These are phyloP conservation scores for Saccharomycopsis capsularis DNA, from an alignment of 805 yeast species.

Conservation along the genomic window DNA sequence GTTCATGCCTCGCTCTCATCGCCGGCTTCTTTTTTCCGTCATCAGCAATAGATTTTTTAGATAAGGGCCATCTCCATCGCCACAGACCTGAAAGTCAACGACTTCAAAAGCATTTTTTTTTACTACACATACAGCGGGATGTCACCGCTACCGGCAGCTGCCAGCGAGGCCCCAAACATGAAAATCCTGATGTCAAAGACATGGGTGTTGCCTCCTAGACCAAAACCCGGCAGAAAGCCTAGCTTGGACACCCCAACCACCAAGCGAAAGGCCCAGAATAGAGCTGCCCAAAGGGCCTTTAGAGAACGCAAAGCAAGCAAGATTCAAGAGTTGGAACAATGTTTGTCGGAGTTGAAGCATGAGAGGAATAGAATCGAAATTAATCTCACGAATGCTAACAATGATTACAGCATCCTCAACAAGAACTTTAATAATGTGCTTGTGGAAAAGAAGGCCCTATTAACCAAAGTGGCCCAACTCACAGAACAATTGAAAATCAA, in stretches of 20 bases:
- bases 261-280: slow-evolving; percentile 81
- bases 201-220: slow-evolving; percentile 83
- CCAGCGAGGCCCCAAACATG: not conserved
- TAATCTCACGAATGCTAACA: slow-evolving; percentile 22
- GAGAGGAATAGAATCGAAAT: slow-evolving; percentile 53
- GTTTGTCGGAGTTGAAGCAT: slow-evolving; percentile 57
- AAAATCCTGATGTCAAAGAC: slow-evolving; percentile 57
- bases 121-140: no score
- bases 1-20: no score
- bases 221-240: slow-evolving; percentile 64
- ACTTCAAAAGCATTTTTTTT: no score
- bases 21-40: no score
- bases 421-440: slow-evolving; percentile 16
- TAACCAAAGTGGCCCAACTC: not conserved
- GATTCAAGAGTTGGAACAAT: slow-evolving; percentile 69
- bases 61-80: no score
- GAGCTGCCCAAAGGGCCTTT: slow-evolving; percentile 93
- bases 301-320: slow-evolving; percentile 80
- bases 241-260: slow-evolving; percentile 69
- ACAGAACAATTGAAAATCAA: not conserved
- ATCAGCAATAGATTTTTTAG: no score
- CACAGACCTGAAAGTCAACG: no score
- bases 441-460: slow-evolving; percentile 3
- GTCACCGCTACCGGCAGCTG: no score
- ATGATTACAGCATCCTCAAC: slow-evolving; percentile 15